Evolutionary conservation across 371 early-diverging fungal genomes (phyloP), one percentile per base, ranked within the genome.

Genomic region (Capillidium rhysosporum): DNA sequence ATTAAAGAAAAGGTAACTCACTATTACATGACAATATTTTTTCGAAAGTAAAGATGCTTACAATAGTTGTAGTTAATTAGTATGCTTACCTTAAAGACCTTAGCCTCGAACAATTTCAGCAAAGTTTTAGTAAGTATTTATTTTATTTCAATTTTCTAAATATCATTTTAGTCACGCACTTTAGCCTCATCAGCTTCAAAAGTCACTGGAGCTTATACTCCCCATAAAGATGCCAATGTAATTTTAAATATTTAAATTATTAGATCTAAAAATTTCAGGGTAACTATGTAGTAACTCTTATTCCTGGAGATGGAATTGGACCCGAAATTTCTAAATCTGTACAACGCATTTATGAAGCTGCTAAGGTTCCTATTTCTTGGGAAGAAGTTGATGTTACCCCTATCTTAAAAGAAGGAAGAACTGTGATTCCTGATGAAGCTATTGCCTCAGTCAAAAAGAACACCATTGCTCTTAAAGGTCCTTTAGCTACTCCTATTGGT

Each of bases 281-380:
- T 53, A 80, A 80, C 69, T 79, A 82, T 70, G 71, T 72, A 41
- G 94, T 94, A 56, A 92, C 95, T 53, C 70, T 97, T 56, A 95
- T 97, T 61, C 95, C 98, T 39, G 98, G 98, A 61, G 95, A 97
- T 68, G 98, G 98, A 57, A 97, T 97, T 61, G 98, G 98, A 54
- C 98, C 98, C 44, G 98, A 97, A 73, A 97, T 97, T 58, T 88
- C 94, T 41, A 66, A 75, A 49, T 84, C 89, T 12, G 96, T 97
- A 48, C 80, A 86, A 75, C 67, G 80, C 52, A 93, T 96, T 64
- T 96, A 90, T 69, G 70, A 73, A 55, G 95, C 92, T 44, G 92
- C 91, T 60, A 80, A 83, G 66, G 77, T 77, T 38, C 98, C 98
- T 45, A 88, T 97, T 59, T 88, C 85, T 60, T 97, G 94, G 94